Base-by-base conservation (phyloP, 73 alveolate species). In the Blepharisma stoltei region DNA sequence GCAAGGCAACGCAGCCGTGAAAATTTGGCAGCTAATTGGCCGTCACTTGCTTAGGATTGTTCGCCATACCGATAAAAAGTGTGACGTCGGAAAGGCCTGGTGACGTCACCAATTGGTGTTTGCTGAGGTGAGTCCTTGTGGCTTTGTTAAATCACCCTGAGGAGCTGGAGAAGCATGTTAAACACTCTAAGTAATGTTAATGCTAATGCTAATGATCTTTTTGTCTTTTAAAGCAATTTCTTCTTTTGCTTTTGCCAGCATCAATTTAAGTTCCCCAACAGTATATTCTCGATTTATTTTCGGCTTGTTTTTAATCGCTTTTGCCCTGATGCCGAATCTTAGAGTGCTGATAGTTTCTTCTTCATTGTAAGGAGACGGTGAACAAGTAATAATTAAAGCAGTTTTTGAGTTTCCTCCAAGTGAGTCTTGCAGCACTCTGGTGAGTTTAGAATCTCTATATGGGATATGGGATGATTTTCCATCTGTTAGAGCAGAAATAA, bases 381-480 rank as follows among this genome's bases (percentile, higher is more conserved):
- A 96, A 8, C 94, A 83, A 70, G 96, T 96, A 5, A 98, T 98
- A 50, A 96, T 93, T 98, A 96, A 93, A 27, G 93, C 98, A 6
- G 99, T 96, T 78, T 96, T 96, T 11, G 99, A 92, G 86, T 96
- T 96, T 37, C 99, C 99, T 60, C 99, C 99, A 14, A 96, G 82
- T 41, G 99, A 96, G 76, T 96, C 99, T 87, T 94, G 88, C 27
- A 96, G 86, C 71, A 96, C 90, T 65, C 98, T 80, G 27, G 99
- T 96, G 25, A 96, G 83, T 83, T 96, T 96, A n/a, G 99, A 94
- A 79, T 96, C 99, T 78, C 99, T 82, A 82, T 95, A 95, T 14
- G 88, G 88, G 21, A 81, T 78, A 81, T 81, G 88, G 7, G 71
- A 71, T 9, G 45, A 38, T 48, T 81, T 81, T 38, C 55, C 78